A percentile compares a stretch with the other conserved stretches of the same genome.
phyloP scores from a whole-genome alignment of 768 basidiomycete genomes.

The Kwoniella bestiolae region DNA sequence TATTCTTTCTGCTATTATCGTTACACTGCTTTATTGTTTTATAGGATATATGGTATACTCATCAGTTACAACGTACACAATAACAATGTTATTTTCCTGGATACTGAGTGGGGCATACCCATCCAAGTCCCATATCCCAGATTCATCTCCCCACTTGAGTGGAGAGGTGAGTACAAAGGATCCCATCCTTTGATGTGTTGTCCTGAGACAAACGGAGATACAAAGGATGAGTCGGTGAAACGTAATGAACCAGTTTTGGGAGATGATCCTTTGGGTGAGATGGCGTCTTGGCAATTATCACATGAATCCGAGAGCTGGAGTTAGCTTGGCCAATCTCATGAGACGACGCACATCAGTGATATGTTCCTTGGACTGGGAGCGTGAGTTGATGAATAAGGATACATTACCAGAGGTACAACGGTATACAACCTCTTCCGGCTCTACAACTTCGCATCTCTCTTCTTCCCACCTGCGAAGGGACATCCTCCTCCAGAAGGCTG shows the following conservation, averaged over 20 bases:
- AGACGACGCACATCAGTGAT: no score
- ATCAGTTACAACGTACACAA: neutral
- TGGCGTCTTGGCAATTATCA: conserved; percentile 3
- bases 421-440: neutral
- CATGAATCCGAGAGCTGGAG: neutral
- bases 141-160: neutral
- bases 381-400: neutral
- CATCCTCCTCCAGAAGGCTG: conserved; percentile 49
- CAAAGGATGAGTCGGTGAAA: neutral
- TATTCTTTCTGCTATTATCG: no score
- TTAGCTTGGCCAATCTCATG: no score
- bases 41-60: neutral
- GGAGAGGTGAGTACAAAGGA: conserved; percentile 6
- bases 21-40: neutral
- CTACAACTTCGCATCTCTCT: conserved; percentile 24
- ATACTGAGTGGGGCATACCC: neutral
- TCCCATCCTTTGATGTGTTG: neutral
- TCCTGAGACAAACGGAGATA: neutral
- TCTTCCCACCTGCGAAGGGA: conserved; percentile 51
- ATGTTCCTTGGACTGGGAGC: no score
- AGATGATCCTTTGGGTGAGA: neutral
- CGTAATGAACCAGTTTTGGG: neutral
- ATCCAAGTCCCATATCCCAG: neutral
- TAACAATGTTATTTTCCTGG: neutral
- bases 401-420: neutral